phyloP scores from a whole-genome alignment of 345 rosid species.

The Eutrema heterophyllum region DNA sequence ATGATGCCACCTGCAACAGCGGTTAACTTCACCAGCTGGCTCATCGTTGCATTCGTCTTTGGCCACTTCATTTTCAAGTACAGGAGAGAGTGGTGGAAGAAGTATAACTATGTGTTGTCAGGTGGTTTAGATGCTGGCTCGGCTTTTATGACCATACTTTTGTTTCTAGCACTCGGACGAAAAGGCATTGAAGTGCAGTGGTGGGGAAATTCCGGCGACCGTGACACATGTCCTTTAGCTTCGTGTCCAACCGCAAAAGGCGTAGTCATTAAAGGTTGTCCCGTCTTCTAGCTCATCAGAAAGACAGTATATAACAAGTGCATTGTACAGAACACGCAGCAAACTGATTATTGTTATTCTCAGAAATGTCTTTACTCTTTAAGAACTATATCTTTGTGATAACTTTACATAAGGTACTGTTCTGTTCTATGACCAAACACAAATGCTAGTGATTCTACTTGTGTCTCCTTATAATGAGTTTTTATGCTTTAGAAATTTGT shows the following conservation, averaged over 20 bases:
- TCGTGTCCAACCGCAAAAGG: conserved; percentile 73
- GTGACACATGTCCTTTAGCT: conserved; percentile 64
- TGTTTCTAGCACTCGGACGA: conserved; percentile 51
- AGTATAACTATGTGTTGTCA: conserved; percentile 69
- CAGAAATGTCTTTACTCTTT: conserved; percentile 7
- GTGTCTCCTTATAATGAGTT: not conserved
- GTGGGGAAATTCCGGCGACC: conserved; percentile 81
- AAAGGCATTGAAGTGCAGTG: conserved; percentile 41
- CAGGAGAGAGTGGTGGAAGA: conserved; percentile 55
- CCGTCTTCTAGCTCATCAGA: conserved; percentile 35
- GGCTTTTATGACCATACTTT: conserved; percentile 60
- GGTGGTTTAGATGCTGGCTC: conserved; percentile 85
- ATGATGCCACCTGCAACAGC: conserved; percentile 87
- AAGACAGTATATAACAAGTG: not conserved
- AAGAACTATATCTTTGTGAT: conserved; percentile 5
- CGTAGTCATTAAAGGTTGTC: conserved; percentile 50
- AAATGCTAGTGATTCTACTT: not conserved
- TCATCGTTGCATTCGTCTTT: conserved; percentile 46
- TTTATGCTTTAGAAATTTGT: not conserved
- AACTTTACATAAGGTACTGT: conserved; percentile 8
- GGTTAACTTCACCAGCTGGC: conserved; percentile 76
- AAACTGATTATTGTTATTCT: not conserved
- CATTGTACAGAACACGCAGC: conserved; percentile 15
- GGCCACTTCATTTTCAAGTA: conserved; percentile 54
- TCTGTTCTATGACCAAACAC: not conserved